These are phyloP conservation scores for Amauroascus verrucosus DNA, from an alignment of 2,329 filamentous ascomycete species.

Conservation along the genomic window DNA sequence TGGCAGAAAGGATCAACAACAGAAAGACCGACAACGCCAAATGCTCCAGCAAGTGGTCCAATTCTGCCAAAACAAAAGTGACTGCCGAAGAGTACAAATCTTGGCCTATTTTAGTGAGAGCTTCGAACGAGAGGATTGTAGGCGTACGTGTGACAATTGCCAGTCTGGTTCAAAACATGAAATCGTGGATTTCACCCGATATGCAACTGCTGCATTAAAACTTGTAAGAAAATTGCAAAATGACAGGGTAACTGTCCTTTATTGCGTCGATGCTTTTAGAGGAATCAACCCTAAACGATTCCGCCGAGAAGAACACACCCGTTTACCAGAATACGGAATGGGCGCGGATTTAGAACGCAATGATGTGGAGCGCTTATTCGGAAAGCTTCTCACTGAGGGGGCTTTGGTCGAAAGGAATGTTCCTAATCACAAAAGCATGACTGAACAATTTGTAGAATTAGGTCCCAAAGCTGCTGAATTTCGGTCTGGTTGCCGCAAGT, in stretches of 20 bases:
- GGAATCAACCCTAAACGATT: conserved; percentile 47
- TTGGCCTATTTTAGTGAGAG: conserved; percentile 88
- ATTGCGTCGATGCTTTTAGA: conserved; percentile 75
- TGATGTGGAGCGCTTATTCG: conserved; percentile 76
- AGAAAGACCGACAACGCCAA: conserved; percentile 70
- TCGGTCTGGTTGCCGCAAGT: conserved; percentile 28
- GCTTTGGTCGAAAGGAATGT: conserved; percentile 62
- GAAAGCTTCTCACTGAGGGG: conserved; percentile 61
- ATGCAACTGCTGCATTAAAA: conserved; percentile 59
- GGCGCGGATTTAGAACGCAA: conserved; percentile 61
- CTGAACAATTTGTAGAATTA: conserved; percentile 54
- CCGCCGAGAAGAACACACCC: conserved; percentile 45
- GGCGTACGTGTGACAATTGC: conserved; percentile 80
- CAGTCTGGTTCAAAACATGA: conserved; percentile 60
- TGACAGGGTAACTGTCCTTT: conserved; percentile 54
- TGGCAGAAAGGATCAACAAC: conserved; percentile 25
- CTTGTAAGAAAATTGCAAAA: conserved; percentile 46
- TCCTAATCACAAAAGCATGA: conserved; percentile 55
- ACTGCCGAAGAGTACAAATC: conserved; percentile 80
- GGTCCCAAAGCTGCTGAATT: conserved; percentile 41
- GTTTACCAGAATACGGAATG: conserved; percentile 52
- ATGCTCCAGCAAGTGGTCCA: conserved; percentile 80
- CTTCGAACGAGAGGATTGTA: conserved; percentile 63
- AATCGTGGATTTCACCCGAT: conserved; percentile 62
- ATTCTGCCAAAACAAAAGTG: conserved; percentile 79